phyloP scores from a whole-genome alignment of 768 basidiomycete species.

The Rhodocollybia butyracea region DNA sequence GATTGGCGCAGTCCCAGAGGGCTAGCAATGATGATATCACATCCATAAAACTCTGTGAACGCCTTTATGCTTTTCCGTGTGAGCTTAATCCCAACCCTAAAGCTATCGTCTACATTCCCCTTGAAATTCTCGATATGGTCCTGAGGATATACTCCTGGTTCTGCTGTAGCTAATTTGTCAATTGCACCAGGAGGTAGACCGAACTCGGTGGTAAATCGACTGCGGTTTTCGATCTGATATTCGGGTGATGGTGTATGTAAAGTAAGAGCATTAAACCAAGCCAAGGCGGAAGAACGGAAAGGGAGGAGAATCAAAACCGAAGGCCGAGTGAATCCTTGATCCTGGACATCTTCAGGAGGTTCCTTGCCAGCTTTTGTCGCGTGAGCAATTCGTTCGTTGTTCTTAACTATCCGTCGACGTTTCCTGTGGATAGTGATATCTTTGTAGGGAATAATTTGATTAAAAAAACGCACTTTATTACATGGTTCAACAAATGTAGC shows the following conservation, averaged over 20 bases:
- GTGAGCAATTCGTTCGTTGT: constrained; percentile 87
- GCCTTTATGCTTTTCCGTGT: constrained; percentile 90
- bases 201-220: constrained; percentile 82
- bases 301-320: constrained; percentile 91
- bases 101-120: constrained; percentile 97
- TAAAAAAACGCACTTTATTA: constrained; percentile 63
- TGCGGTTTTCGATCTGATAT: constrained; percentile 85
- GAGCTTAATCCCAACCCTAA: constrained; percentile 88
- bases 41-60: constrained; percentile 86
- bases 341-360: constrained; percentile 76
- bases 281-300: constrained; percentile 83
- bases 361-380: constrained; percentile 55
- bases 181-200: constrained; percentile 71
- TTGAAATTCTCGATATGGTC: constrained; percentile 94
- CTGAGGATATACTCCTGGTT: constrained; percentile 72
- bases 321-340: constrained; percentile 97
- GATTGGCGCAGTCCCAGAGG: constrained; percentile 88
- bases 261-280: constrained; percentile 80
- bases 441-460: not conserved
- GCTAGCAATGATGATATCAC: constrained; percentile 90
- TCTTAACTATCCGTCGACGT: constrained; percentile 84
- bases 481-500: constrained; percentile 85
- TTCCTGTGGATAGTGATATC: constrained; percentile 54
- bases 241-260: constrained; percentile 67
- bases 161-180: constrained; percentile 77